Evolutionary conservation across 1,139 yeast genomes (phyloP).

Genomic region (Candida sp.): DNA sequence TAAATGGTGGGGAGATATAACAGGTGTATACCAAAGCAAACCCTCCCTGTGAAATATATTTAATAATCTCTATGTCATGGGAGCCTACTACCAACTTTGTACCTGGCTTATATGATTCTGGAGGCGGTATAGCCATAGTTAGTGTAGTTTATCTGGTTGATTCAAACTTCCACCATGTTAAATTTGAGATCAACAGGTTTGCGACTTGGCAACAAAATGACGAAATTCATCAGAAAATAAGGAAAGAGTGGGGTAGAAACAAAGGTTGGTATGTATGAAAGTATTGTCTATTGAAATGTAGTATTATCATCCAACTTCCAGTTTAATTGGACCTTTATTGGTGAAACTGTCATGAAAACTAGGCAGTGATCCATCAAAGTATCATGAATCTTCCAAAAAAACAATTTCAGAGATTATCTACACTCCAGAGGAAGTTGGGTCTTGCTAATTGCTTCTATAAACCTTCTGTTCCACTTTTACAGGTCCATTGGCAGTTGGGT

Average conservation of each 20-base stretch:
- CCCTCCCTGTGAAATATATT: conserved; percentile 71
- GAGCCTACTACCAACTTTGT: conserved; percentile 63
- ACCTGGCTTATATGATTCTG: conserved; percentile 61
- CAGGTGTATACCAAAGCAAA: conserved; percentile 79
- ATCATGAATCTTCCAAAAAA: too few relatives aligned
- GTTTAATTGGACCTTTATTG: background rate
- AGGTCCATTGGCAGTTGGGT: too few relatives aligned
- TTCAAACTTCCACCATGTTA: background rate
- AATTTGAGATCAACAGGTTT: background rate
- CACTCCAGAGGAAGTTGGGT: too few relatives aligned
- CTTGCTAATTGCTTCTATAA: too few relatives aligned
- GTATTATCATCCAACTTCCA: background rate
- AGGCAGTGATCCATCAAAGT: too few relatives aligned
- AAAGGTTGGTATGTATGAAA: too few relatives aligned
- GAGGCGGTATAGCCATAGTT: conserved; percentile 28
- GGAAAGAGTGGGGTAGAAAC: background rate
- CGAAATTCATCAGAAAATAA: background rate
- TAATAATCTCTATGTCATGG: conserved; percentile 53
- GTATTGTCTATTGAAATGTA: too few relatives aligned
- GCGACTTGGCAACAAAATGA: background rate
- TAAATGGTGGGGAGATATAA: conserved; percentile 48
- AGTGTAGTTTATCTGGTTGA: background rate
- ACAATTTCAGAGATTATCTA: too few relatives aligned
- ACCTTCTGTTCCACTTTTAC: too few relatives aligned
- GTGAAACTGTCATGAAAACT: background rate